Conservation (phyloP, 2,329 filamentous ascomycete genomes). For the Xylogone sp. region DNA sequence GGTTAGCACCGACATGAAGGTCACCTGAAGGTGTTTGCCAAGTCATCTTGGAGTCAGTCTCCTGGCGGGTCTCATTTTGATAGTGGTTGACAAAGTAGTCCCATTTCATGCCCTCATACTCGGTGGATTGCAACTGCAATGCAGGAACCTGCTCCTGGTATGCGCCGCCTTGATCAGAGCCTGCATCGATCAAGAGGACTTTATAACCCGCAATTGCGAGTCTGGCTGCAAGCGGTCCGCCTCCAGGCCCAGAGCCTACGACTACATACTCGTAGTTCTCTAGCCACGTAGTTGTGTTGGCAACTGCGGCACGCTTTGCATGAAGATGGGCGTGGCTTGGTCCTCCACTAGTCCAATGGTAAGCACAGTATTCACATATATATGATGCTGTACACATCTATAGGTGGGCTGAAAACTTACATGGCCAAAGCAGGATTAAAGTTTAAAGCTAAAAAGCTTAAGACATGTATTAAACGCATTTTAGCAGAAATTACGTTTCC, state of each 20-base stretch:
- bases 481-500: too few relatives aligned
- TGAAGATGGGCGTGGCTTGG: too few relatives aligned
- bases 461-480: too few relatives aligned
- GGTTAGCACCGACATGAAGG: slow-evolving; percentile 21
- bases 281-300: too few relatives aligned
- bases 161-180: slow-evolving; percentile 41
- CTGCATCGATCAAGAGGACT: slow-evolving; percentile 49
- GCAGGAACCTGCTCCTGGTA: slow-evolving; percentile 43
- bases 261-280: slow-evolving; percentile 47
- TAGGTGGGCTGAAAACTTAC: too few relatives aligned
- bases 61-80: slow-evolving; percentile 37
- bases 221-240: slow-evolving; percentile 44
- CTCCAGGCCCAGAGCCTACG: slow-evolving; percentile 49
- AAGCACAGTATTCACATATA: too few relatives aligned
- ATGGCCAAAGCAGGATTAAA: too few relatives aligned
- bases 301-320: too few relatives aligned
- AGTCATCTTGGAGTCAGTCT: slow-evolving; percentile 42
- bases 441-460: too few relatives aligned
- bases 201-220: slow-evolving; percentile 47
- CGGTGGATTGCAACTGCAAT: slow-evolving; percentile 38
- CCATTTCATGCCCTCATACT: slow-evolving; percentile 45
- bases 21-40: slow-evolving; percentile 12
- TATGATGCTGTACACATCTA: too few relatives aligned
- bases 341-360: too few relatives aligned
- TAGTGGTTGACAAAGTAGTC: slow-evolving; percentile 53